These are phyloP conservation scores for Vigna radiata DNA, from an alignment of 306 rosid species.

Conservation along the genomic window DNA sequence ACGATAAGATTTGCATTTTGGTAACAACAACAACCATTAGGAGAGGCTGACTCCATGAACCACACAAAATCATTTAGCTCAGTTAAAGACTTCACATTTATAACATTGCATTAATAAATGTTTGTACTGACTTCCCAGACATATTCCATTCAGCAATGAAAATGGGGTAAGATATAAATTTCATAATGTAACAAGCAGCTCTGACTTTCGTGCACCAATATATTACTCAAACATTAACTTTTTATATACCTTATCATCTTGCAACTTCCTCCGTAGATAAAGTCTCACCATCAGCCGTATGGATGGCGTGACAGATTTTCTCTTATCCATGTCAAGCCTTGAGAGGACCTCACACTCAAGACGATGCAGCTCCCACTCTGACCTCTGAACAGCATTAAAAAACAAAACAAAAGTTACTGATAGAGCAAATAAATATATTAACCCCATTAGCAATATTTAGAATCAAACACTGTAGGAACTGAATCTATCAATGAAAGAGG, in stretches of 20 bases:
- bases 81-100: neutral
- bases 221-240: slow-evolving; percentile 17
- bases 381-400: slow-evolving; percentile 57
- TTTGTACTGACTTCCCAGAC: neutral
- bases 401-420: neutral
- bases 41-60: neutral
- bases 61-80: neutral
- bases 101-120: slow-evolving; percentile 11
- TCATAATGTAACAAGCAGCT: neutral
- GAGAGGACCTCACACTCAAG: slow-evolving; percentile 83
- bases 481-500: neutral
- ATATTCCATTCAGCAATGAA: slow-evolving; percentile 12
- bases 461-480: neutral
- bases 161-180: slow-evolving; percentile 2
- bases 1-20: neutral
- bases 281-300: slow-evolving; percentile 83
- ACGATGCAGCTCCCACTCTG: slow-evolving; percentile 91
- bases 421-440: neutral
- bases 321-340: slow-evolving; percentile 61
- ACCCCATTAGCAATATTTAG: neutral
- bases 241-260: slow-evolving; percentile 68
- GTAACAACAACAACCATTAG: neutral
- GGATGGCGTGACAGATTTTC: slow-evolving; percentile 82
- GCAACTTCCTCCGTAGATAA: slow-evolving; percentile 71
- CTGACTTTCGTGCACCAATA: slow-evolving; percentile 19